Percentiles rank a stretch among this genome's conserved stretches.
Evolutionary conservation across 2,329 filamentous ascomycete genomes (phyloP).

Genomic region (Gremmenia infestans): DNA sequence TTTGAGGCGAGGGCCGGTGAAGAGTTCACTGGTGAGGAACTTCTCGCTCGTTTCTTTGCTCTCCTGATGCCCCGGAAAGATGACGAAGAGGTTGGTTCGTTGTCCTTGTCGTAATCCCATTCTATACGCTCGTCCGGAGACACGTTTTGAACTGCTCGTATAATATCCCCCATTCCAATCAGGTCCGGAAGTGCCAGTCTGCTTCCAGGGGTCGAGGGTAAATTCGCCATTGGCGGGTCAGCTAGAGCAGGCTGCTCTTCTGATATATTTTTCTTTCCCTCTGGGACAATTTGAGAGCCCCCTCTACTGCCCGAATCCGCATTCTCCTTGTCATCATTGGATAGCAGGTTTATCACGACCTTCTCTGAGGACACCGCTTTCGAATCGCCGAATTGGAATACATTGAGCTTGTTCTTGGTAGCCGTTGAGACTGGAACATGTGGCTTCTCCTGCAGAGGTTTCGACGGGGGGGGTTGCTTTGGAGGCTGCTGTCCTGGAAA

Average conservation of each 20-base stretch:
- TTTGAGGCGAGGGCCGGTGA: conserved; percentile 44
- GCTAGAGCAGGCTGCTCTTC: conserved; percentile 13
- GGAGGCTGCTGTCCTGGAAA: conserved; percentile 20
- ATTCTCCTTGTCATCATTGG: conserved; percentile 28
- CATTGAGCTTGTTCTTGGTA: conserved; percentile 56
- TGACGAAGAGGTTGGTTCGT: conserved; percentile 36
- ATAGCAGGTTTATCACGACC: conserved; percentile 15
- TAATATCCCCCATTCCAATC: conserved; percentile 38
- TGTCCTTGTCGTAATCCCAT: conserved; percentile 50
- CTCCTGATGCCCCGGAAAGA: conserved; percentile 44
- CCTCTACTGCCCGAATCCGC: not conserved
- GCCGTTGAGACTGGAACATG: conserved; percentile 41
- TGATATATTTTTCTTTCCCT: not conserved
- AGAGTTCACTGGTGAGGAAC: conserved; percentile 68
- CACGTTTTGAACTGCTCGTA: conserved; percentile 40
- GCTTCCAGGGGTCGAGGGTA: conserved; percentile 44
- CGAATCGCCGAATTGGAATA: conserved; percentile 46
- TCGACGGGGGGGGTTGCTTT: conserved; percentile 15
- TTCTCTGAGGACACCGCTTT: conserved; percentile 21
- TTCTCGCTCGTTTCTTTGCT: conserved; percentile 60
- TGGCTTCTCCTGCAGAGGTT: conserved; percentile 26
- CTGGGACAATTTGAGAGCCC: not conserved
- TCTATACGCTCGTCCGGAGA: conserved; percentile 58
- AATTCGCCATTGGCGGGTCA: conserved; percentile 24
- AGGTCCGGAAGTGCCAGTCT: conserved; percentile 55